Evolutionary conservation across 257 asterid genomes (phyloP).

Genomic region (Solanum lycopersicoides): DNA sequence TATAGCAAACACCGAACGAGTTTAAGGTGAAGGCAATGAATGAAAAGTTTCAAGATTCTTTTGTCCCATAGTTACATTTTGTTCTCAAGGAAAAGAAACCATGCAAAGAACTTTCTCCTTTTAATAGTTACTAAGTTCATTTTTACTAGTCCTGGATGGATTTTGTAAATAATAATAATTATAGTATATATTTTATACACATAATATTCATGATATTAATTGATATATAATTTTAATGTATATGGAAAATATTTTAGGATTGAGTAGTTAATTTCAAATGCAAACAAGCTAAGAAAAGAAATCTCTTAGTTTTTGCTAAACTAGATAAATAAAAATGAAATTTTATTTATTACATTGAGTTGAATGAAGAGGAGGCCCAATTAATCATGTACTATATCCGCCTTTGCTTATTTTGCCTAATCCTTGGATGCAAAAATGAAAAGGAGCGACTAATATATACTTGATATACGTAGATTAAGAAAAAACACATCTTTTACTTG

Average conservation of each 20-base stretch:
- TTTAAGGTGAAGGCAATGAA: background rate
- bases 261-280: background rate
- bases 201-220: too few relatives aligned
- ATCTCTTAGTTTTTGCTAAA: background rate
- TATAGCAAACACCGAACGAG: background rate
- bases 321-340: too few relatives aligned
- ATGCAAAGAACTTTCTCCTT: background rate
- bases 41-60: background rate
- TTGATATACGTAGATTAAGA: too few relatives aligned
- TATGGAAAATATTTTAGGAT: background rate
- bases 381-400: background rate
- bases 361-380: background rate
- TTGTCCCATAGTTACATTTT: background rate
- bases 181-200: too few relatives aligned
- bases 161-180: background rate
- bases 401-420: background rate
- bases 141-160: background rate
- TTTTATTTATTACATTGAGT: background rate
- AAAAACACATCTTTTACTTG: too few relatives aligned
- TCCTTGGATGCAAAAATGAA: background rate
- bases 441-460: background rate
- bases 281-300: background rate
- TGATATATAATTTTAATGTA: too few relatives aligned
- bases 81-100: background rate
- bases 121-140: background rate